A percentile compares a stretch with the other conserved stretches of the same genome.
These are phyloP conservation scores for Halophytophthora batemanensis DNA, from an alignment of 352 stramenopile species.

Conservation along the genomic window DNA sequence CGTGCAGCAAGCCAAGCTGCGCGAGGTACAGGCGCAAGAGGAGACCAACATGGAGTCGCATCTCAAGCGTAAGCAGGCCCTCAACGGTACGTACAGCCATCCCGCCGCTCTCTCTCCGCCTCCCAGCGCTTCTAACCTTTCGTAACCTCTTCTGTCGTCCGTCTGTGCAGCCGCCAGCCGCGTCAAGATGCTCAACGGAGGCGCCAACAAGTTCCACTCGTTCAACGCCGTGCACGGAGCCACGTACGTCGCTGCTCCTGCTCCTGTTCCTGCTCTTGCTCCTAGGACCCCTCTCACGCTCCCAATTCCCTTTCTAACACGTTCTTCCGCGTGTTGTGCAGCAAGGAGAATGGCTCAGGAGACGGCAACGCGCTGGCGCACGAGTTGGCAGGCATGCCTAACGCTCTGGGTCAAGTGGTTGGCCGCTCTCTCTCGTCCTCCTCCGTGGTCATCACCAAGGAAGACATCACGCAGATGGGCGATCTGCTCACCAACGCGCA, in stretches of 20 bases:
- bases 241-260: no score
- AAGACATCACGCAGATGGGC: conserved; percentile 75
- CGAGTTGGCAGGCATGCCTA: conserved; percentile 32
- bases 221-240: conserved; percentile 60
- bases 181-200: conserved; percentile 66
- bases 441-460: conserved; percentile 69
- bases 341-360: conserved; percentile 42
- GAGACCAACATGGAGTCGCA: conserved; percentile 64
- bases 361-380: conserved; percentile 25
- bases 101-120: not conserved
- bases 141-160: conserved; percentile 5
- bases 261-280: no score
- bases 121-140: conserved; percentile 4
- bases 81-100: conserved; percentile 41
- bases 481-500: conserved; percentile 69
- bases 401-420: conserved; percentile 25
- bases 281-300: not conserved
- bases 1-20: conserved; percentile 55
- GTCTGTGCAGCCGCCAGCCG: conserved; percentile 44
- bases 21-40: conserved; percentile 43
- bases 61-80: conserved; percentile 68
- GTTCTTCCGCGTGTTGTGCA: conserved; percentile 9
- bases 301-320: not conserved
- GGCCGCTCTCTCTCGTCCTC: conserved; percentile 64
- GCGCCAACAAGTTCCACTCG: conserved; percentile 68